phyloP scores from a whole-genome alignment of 305 asterid species.

The Solanum hybrid region DNA sequence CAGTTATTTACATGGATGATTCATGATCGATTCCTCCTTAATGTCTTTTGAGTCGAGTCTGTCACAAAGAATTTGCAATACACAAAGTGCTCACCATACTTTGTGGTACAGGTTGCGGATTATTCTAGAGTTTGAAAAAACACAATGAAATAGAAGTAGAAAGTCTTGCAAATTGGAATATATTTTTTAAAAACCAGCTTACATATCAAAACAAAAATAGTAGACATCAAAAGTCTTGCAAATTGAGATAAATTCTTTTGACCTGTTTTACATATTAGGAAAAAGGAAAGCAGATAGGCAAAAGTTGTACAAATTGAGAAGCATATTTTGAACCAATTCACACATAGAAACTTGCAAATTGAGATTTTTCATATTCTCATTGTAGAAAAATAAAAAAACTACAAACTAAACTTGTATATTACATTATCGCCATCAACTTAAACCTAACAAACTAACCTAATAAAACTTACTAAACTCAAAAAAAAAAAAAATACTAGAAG shows the following conservation, averaged over 20 bases:
- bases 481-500: not conserved
- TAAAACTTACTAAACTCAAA: not conserved
- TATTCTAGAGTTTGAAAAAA: too few relatives aligned
- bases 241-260: not conserved
- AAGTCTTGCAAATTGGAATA: not conserved
- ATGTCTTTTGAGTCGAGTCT: too few relatives aligned
- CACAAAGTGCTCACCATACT: too few relatives aligned
- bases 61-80: too few relatives aligned
- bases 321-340: not conserved
- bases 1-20: too few relatives aligned
- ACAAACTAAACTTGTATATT: not conserved
- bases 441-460: not conserved
- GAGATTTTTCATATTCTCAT: not conserved
- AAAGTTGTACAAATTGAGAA: not conserved
- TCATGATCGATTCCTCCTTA: too few relatives aligned
- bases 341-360: not conserved
- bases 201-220: not conserved
- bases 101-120: too few relatives aligned
- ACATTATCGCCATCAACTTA: conserved; percentile 4
- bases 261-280: not conserved
- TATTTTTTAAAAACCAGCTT: not conserved
- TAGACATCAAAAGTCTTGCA: not conserved
- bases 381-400: not conserved
- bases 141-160: not conserved
- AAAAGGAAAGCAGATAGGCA: not conserved